Evolutionary conservation across 1,284 basidiomycete species (phyloP).

Genomic region (Vanrija pseudolonga): DNA sequence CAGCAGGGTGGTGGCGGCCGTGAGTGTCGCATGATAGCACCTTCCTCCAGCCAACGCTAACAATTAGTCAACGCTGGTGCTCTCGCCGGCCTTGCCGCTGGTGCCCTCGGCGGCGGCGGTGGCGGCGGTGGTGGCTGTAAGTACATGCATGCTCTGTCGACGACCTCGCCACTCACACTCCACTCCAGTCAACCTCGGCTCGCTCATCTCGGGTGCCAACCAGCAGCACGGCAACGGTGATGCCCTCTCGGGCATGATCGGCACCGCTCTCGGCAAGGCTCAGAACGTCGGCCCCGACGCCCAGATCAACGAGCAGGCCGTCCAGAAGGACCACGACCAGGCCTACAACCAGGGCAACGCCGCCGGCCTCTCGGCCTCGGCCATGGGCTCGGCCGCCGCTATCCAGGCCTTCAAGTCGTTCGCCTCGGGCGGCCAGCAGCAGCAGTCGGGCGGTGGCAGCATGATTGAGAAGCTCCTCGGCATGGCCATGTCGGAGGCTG

Average conservation of each 20-base stretch:
- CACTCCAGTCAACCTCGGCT: constrained; percentile 36
- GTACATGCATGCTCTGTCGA: neutral
- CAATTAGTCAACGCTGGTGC: too few species aligned
- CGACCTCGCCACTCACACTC: neutral
- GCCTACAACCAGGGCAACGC: constrained; percentile 56
- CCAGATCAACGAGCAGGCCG: constrained; percentile 59
- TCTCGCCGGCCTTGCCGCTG: too few species aligned
- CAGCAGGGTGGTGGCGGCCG: constrained; percentile 4
- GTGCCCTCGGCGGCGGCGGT: neutral
- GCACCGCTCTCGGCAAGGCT: constrained; percentile 44
- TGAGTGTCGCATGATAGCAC: neutral
- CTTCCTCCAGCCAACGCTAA: neutral
- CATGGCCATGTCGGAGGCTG: constrained; percentile 70
- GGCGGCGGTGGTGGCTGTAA: constrained; percentile 3
- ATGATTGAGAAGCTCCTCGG: constrained; percentile 61
- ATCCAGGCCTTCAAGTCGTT: constrained; percentile 61
- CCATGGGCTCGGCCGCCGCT: constrained; percentile 67
- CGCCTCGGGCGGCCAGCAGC: constrained; percentile 49
- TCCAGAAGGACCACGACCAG: constrained; percentile 55
- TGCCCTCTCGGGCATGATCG: constrained; percentile 35
- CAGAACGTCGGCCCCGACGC: constrained; percentile 7
- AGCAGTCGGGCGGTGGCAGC: constrained; percentile 46
- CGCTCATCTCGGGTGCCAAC: constrained; percentile 40
- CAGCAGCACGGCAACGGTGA: constrained; percentile 39
- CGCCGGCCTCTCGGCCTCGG: constrained; percentile 56